Evolutionary conservation across 2,329 filamentous ascomycete genomes (phyloP).

Genomic region (Fusarium multiceps): DNA sequence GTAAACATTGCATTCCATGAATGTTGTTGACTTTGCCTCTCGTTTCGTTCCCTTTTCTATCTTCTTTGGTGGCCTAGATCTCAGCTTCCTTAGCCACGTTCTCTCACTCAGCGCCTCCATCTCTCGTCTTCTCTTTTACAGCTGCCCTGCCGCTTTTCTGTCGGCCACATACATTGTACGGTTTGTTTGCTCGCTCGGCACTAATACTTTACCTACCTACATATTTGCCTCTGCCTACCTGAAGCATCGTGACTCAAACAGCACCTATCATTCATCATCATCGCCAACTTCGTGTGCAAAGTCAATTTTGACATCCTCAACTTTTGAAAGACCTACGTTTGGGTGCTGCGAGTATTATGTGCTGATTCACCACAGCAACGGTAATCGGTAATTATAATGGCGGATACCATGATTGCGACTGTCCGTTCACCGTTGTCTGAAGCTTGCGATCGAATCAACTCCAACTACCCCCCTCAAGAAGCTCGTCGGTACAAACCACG

Average conservation of each 20-base stretch:
- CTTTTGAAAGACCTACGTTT: constrained; percentile 21
- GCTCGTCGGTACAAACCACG: constrained; percentile 48
- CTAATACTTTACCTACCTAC: constrained; percentile 6
- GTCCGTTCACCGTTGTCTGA: constrained; percentile 59
- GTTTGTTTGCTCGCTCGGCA: constrained; percentile 22
- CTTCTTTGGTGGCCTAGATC: constrained; percentile 15
- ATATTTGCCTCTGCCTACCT: neutral
- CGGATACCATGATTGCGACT: constrained; percentile 49
- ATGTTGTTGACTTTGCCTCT: constrained; percentile 29
- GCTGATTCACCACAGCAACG: constrained; percentile 45
- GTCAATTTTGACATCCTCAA: constrained; percentile 21
- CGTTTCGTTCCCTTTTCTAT: constrained; percentile 32
- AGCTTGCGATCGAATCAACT: constrained; percentile 61
- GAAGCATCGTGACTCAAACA: neutral
- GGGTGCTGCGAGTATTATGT: constrained; percentile 49
- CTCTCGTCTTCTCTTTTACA: constrained; percentile 26
- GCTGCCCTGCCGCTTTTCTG: constrained; percentile 11
- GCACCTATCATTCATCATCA: constrained; percentile 6
- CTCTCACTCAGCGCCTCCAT: constrained; percentile 15
- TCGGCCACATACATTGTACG: constrained; percentile 12
- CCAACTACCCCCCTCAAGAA: constrained; percentile 48
- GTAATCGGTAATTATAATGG: constrained; percentile 46
- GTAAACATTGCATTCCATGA: constrained; percentile 49
- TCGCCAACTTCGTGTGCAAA: constrained; percentile 9
- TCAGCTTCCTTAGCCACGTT: constrained; percentile 20